Evolutionary conservation across 1,139 yeast genomes (phyloP), one percentile per base, ranked within the genome.

Genomic region (Suhomyces kunorum): DNA sequence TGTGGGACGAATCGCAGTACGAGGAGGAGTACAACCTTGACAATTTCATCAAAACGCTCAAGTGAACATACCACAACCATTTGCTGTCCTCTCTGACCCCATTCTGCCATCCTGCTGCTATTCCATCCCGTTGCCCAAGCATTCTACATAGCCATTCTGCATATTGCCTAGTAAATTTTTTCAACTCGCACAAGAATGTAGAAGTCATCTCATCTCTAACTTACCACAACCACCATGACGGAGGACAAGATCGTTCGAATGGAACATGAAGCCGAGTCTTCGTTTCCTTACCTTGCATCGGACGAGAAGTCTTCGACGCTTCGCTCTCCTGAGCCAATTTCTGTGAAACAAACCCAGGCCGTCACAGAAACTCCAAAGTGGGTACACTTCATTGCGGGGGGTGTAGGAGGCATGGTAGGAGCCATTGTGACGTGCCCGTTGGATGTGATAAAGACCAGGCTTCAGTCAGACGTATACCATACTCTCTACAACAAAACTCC

Each of bases 361-460:
- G 33, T 35, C 36, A 42, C 32, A 31, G 38, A 60, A 47, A 50
- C 56, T 37, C 80, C 83, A 2, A 95, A 95, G 40, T 90, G 97
- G 96, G 88, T 90, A 6, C 97, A 90, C 64, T 92, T 90, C 59
- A 87, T 90, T n/a, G 97, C 98, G n/a, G 98, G 98, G 29, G 98
- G 98, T 28, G 55, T 87, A 19, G 98, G 98, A 26, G 99, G 98
- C 8, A 92, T 92, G 96, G 87, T 94, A 14, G 99, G 98, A 13
- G 96, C 98, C 1, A 67, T 90, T 2, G 83, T 83, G 41, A 94
- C 98, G 0, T 85, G 96, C 53, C 99, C 99, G 0, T 76, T 94
- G 47, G 99, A 94, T 64, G 96, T 94, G 39, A 96, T 94, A 34
- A 94, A 94, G 59, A 94, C 99, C 0, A 76, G 99, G 53, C 70